Evolutionary conservation across 805 yeast genomes (phyloP), one percentile per base, ranked within the genome.

Genomic region (Teunomyces cretensis): DNA sequence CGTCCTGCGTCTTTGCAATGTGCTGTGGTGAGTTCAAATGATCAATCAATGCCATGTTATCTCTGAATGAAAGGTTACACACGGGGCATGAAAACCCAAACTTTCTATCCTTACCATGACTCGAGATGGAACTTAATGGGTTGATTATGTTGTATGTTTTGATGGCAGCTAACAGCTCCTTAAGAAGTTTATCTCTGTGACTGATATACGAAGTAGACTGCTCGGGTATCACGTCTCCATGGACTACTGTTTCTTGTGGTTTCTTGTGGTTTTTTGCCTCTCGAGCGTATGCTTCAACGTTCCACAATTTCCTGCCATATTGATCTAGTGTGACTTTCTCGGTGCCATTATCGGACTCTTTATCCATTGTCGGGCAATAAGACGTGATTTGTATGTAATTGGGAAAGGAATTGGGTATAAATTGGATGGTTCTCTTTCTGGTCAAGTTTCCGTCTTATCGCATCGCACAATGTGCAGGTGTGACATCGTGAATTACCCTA

Each of bases 1-100:
- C 55, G n/a, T 47, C 42, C 5, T 43, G 42, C 4, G 75, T 72
- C 46, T 70, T 74, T 4, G 66, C 60, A 32, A 75, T 57, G 64
- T 86, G 98, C 48, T 77, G 83, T 30, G 81, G 82, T 30, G 89
- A 81, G 57, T 88, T 89, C 57, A 88, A 69, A 67, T 94, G 98
- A 58, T 91, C 95, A 3, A 88, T 74, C 60, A 83, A 81, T 49
- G 89, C 86, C 53, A 89, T 67, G 45, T 86, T 85, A 60, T 94
- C 97, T 57, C 89, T 83, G 66, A 80, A 92, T 2, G 92, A 84
- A 46, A 88, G 62, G 50, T 84, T 80, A 64, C 99, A 94, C 1
- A 79, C 62, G 9, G 84, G 86, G 65, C 99, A 94, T 54, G 78
- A 78, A 64, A 92, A 92, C 16, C 97, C 97, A 48, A 88, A 87